A percentile compares a stretch with the other conserved stretches of the same genome.
phyloP scores from a whole-genome alignment of 345 rosid genomes.

The Dipteronia sinensis region DNA sequence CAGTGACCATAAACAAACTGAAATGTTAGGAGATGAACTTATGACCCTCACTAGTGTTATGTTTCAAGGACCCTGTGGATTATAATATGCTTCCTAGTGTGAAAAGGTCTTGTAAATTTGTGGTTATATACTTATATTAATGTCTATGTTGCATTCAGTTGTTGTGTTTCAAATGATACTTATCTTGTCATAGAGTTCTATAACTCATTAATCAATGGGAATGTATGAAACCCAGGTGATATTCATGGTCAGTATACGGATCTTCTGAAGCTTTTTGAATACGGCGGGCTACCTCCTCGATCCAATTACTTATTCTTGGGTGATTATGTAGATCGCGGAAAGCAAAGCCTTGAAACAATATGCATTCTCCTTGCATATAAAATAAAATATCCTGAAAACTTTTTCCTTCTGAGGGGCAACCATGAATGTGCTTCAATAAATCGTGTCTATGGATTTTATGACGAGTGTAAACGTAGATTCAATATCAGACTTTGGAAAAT shows the following conservation, averaged over 20 bases:
- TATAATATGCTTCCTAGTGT: not conserved
- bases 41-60: not conserved
- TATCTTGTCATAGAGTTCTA: no score
- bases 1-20: no score
- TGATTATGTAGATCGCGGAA: constrained; percentile 90
- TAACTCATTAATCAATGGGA: no score
- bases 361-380: constrained; percentile 88
- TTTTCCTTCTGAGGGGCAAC: constrained; percentile 87
- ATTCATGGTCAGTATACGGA: constrained; percentile 93
- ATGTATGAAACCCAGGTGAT: constrained; percentile 55
- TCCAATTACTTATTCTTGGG: constrained; percentile 90
- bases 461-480: constrained; percentile 81
- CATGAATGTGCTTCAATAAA: constrained; percentile 88
- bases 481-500: constrained; percentile 75
- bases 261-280: constrained; percentile 84
- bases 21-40: no score
- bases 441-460: constrained; percentile 85
- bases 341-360: constrained; percentile 88
- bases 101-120: not conserved
- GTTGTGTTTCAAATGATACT: not conserved
- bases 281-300: constrained; percentile 77
- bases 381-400: constrained; percentile 75
- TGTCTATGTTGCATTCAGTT: not conserved
- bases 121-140: no score
- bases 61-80: not conserved